Conservation (phyloP, 192 early-diverging fungal species). For the Umbelopsis sp. region DNA sequence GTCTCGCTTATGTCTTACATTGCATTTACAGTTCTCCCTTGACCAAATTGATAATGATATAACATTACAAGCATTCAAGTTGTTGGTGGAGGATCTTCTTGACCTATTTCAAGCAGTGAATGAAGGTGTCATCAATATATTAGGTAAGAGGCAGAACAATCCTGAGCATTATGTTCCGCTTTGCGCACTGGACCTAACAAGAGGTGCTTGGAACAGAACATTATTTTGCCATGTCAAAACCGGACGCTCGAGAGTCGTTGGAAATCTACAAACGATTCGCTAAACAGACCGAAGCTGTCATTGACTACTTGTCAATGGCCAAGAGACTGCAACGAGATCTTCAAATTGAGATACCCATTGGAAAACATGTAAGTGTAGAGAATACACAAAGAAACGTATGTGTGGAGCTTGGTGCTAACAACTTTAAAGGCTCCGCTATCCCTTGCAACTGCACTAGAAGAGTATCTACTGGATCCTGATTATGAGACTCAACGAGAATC, state of each 20-base stretch:
- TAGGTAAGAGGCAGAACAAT: slow-evolving; percentile 45
- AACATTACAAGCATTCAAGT: slow-evolving; percentile 66
- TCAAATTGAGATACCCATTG: slow-evolving; percentile 65
- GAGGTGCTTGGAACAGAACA: slow-evolving; percentile 46
- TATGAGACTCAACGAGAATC: not conserved
- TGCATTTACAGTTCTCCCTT: slow-evolving; percentile 60
- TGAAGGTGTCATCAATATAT: slow-evolving; percentile 76
- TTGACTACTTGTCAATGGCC: slow-evolving; percentile 73
- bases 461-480: slow-evolving; percentile 31
- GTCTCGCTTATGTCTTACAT: not conserved
- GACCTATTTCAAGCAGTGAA: slow-evolving; percentile 73
- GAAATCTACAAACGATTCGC: slow-evolving; percentile 80
- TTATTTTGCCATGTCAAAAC: slow-evolving; percentile 74
- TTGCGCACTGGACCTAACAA: not conserved
- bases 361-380: slow-evolving; percentile 66
- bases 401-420: not conserved
- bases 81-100: slow-evolving; percentile 74
- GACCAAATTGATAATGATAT: slow-evolving; percentile 75
- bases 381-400: not conserved
- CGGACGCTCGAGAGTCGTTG: slow-evolving; percentile 63
- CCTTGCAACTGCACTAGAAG: slow-evolving; percentile 33
- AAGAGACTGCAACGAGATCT: slow-evolving; percentile 57
- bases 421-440: slow-evolving; percentile 31
- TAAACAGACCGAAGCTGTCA: slow-evolving; percentile 64
- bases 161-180: not conserved